Conservation (phyloP, 768 basidiomycete genomes). For the Lactifluus subvellereus region DNA sequence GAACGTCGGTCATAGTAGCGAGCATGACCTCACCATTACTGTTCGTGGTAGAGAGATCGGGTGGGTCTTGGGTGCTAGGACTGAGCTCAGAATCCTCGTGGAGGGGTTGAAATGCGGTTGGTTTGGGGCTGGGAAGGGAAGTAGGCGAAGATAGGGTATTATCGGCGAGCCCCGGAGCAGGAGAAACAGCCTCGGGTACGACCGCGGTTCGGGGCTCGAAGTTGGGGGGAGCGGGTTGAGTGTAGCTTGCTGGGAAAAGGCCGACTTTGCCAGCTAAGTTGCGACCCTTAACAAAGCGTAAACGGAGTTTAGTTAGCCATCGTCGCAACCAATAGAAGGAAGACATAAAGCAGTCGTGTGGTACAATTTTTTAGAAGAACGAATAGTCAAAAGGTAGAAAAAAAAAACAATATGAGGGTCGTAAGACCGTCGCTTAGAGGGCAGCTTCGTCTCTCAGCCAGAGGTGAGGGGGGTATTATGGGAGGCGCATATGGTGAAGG, state of each 20-base stretch:
- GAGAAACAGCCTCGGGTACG: not conserved
- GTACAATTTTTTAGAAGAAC: not conserved
- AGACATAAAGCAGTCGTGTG: constrained; percentile 3
- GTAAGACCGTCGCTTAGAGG: too few relatives aligned
- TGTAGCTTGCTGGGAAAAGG: constrained; percentile 88
- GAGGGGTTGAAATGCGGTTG: constrained; percentile 38
- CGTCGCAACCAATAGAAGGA: constrained; percentile 21
- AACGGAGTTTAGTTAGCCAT: constrained; percentile 12
- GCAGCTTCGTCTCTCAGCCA: not conserved
- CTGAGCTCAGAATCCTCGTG: constrained; percentile 36
- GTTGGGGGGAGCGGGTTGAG: constrained; percentile 34
- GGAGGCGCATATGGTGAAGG: not conserved
- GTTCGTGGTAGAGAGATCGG: not conserved
- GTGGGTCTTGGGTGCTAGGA: not conserved
- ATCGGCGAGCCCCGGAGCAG: not conserved
- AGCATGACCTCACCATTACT: constrained; percentile 61
- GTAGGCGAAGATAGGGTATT: not conserved
- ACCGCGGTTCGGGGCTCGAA: constrained; percentile 14
- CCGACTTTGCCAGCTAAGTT: constrained; percentile 80
- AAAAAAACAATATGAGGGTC: too few relatives aligned
- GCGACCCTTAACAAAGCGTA: constrained; percentile 49
- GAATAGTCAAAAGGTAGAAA: not conserved
- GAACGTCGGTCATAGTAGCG: constrained; percentile 85
- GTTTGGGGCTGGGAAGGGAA: not conserved
- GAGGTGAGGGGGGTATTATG: not conserved